These are phyloP conservation scores for Davidsoniella eucalypti DNA, from an alignment of 2,329 filamentous ascomycete species.

Conservation along the genomic window DNA sequence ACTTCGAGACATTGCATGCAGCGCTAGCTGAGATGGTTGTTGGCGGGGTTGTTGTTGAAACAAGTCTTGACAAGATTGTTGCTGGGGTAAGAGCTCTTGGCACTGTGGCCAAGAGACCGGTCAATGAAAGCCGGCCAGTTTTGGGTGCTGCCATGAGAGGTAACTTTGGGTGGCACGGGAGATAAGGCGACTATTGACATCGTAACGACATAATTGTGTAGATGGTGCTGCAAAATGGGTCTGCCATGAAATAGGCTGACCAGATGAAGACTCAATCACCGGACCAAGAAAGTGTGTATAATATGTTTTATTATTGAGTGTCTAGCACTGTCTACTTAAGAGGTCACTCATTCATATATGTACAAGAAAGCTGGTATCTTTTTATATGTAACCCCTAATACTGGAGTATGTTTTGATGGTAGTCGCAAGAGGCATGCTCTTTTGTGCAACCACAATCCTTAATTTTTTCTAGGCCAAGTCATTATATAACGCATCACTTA, in stretches of 20 bases:
- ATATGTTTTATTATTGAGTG: not conserved
- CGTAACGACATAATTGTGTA: no score
- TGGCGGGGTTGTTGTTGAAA: conserved; percentile 87
- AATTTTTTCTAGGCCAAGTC: no score
- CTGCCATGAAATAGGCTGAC: no score
- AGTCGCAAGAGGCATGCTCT: no score
- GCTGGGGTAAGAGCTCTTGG: conserved; percentile 66
- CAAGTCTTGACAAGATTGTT: conserved; percentile 74
- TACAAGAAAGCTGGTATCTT: no score
- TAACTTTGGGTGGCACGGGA: conserved; percentile 38
- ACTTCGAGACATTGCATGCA: conserved; percentile 92
- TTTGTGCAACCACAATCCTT: no score
- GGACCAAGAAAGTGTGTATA: no score
- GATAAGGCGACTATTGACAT: conserved; percentile 16
- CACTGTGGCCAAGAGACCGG: conserved; percentile 60
- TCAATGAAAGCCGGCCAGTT: conserved; percentile 48
- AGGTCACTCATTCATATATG: no score
- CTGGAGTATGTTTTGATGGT: not conserved
- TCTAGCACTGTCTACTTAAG: not conserved
- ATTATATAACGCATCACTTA: no score
- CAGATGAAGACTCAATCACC: no score
- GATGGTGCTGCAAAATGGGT: no score
- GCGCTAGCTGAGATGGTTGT: conserved; percentile 88
- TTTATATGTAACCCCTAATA: no score
- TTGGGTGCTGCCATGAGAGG: conserved; percentile 38